A percentile compares a stretch with the other conserved stretches of the same genome.
These are phyloP conservation scores for Suhomyces kunorum DNA, from an alignment of 1,139 yeast species.

Conservation along the genomic window DNA sequence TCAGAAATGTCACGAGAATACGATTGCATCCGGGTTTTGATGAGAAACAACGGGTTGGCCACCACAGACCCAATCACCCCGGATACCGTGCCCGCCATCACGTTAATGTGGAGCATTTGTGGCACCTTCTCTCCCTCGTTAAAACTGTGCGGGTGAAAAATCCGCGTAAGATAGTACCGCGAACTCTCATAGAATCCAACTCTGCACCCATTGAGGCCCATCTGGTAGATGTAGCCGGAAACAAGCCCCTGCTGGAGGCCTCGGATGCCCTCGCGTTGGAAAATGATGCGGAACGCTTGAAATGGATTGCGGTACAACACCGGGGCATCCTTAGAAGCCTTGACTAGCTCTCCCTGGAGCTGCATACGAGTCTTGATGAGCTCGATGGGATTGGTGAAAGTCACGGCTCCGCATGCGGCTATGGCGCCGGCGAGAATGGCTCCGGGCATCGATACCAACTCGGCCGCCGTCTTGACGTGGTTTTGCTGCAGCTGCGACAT, in stretches of 20 bases:
- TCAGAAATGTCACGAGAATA: conserved; percentile 48
- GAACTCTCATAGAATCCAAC: conserved; percentile 92
- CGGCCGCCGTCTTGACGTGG: conserved; percentile 35
- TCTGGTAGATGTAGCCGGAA: conserved; percentile 83
- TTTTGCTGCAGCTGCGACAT: conserved; percentile 13
- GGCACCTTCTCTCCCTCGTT: conserved; percentile 44
- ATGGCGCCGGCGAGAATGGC: conserved; percentile 92
- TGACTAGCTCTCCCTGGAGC: conserved; percentile 84
- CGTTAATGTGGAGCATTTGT: conserved; percentile 66
- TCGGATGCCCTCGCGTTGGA: conserved; percentile 75
- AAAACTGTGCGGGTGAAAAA: conserved; percentile 52
- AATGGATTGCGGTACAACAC: conserved; percentile 75
- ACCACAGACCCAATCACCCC: conserved; percentile 88
- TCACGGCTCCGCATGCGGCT: conserved; percentile 98
- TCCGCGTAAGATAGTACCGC: conserved; percentile 57
- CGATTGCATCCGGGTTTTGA: conserved; percentile 96
- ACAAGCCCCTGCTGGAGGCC: conserved; percentile 88
- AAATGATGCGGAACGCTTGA: conserved; percentile 80
- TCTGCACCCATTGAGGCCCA: conserved; percentile 90
- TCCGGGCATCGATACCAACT: conserved; percentile 64
- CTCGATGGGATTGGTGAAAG: conserved; percentile 94
- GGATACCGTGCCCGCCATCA: conserved; percentile 78
- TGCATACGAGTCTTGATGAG: conserved; percentile 95
- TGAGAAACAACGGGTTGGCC: conserved; percentile 88
- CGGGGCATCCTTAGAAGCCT: conserved; percentile 48